Conservation (phyloP, 805 yeast genomes). For the Ogataea corticis region DNA sequence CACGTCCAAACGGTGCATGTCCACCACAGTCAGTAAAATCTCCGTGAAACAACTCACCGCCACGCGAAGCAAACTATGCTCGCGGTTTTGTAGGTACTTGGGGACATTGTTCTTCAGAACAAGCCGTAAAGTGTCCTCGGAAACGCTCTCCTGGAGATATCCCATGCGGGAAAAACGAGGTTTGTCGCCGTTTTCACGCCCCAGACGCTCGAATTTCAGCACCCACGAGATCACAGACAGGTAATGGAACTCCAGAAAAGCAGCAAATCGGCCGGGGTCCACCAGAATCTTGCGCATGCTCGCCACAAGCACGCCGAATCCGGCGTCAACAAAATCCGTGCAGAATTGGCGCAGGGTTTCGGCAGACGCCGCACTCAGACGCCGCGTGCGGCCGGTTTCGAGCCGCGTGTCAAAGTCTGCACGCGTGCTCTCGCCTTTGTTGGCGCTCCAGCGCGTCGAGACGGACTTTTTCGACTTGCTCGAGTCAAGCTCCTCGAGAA, state of each 20-base stretch:
- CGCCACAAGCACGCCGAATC: constrained; percentile 66
- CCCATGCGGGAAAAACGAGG: constrained; percentile 32
- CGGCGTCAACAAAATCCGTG: constrained; percentile 64
- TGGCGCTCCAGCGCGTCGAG: constrained; percentile 11
- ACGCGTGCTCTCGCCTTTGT: constrained; percentile 26
- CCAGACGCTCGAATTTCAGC: constrained; percentile 57
- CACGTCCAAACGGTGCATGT: constrained; percentile 37
- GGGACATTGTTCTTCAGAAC: constrained; percentile 40
- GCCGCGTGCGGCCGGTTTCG: constrained; percentile 25
- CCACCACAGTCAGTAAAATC: constrained; percentile 46
- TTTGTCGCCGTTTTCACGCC: constrained; percentile 29
- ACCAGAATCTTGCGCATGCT: constrained; percentile 41
- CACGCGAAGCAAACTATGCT: constrained; percentile 67
- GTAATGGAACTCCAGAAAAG: constrained; percentile 44
- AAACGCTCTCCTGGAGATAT: constrained; percentile 44
- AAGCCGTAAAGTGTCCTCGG: constrained; percentile 60
- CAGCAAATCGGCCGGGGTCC: constrained; percentile 29
- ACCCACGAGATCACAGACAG: constrained; percentile 74
- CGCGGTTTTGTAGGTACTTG: constrained; percentile 41
- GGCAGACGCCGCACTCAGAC: constrained; percentile 35
- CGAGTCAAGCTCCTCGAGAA: constrained; percentile 65
- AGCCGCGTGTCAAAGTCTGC: constrained; percentile 33
- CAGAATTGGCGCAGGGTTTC: constrained; percentile 45
- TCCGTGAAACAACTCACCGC: constrained; percentile 67
- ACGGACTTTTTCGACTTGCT: constrained; percentile 61